A percentile compares a stretch with the other conserved stretches of the same genome.
Evolutionary conservation across 768 basidiomycete species (phyloP).

Genomic region (Hemileccinum rubropunctum): DNA sequence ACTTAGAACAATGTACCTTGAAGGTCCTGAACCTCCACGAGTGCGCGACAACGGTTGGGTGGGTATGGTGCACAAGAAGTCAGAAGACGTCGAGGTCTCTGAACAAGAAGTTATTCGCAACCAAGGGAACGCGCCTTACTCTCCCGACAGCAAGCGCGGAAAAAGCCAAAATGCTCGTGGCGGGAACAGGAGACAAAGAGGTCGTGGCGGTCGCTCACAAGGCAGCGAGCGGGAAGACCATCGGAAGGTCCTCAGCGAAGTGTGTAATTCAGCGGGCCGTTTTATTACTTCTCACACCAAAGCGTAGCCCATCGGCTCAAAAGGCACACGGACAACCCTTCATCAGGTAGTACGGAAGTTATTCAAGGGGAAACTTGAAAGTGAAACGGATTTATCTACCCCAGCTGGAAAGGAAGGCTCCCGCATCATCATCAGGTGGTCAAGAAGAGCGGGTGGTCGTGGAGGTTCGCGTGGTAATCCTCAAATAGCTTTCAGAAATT

Average conservation of each 20-base stretch:
- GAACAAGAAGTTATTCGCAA: constrained; percentile 6
- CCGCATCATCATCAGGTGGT: constrained; percentile 79
- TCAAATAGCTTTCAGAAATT: not conserved
- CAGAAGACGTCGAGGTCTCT: constrained; percentile 22
- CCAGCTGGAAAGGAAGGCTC: constrained; percentile 63
- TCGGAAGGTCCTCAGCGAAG: constrained; percentile 79
- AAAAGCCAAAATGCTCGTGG: constrained; percentile 42
- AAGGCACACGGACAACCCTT: constrained; percentile 75
- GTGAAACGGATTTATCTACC: constrained; percentile 61
- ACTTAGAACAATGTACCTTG: constrained; percentile 72
- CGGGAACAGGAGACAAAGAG: constrained; percentile 44
- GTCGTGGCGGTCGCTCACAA: constrained; percentile 40
- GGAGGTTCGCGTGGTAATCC: constrained; percentile 38
- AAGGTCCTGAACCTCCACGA: constrained; percentile 78
- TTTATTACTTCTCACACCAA: constrained; percentile 13
- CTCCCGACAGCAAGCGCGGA: constrained; percentile 31
- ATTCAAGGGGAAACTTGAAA: constrained; percentile 83
- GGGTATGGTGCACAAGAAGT: constrained; percentile 39
- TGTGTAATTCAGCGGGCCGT: constrained; percentile 40
- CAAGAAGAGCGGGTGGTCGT: constrained; percentile 46
- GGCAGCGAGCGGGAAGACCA: constrained; percentile 54
- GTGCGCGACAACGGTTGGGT: constrained; percentile 77
- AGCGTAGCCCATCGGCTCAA: constrained; percentile 75
- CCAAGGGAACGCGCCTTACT: constrained; percentile 19
- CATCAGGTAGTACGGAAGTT: constrained; percentile 79